Percentiles rank a stretch among this genome's conserved stretches.
Conservation (phyloP, 495 filamentous ascomycete species). For the Lineolata rhizophorae region DNA sequence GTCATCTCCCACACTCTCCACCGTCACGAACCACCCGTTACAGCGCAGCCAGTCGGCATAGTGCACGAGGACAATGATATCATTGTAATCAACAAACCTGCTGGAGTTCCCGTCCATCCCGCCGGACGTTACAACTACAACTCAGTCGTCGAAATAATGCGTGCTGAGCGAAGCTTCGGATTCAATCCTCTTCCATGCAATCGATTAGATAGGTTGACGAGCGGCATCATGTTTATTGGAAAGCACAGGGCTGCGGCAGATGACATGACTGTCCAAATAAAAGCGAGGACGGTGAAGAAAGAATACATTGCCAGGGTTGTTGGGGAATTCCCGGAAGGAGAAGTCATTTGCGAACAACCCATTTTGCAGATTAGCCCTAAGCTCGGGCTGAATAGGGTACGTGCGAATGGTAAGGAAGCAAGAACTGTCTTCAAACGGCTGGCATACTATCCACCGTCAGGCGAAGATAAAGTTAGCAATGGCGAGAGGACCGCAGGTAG, state of each 20-base stretch:
- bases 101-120: slow-evolving; percentile 83
- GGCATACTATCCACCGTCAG: slow-evolving; percentile 50
- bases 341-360: slow-evolving; percentile 75
- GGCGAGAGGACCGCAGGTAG: background rate
- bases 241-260: slow-evolving; percentile 67
- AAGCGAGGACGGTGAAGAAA: slow-evolving; percentile 58
- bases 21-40: slow-evolving; percentile 86
- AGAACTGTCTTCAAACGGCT: slow-evolving; percentile 76
- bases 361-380: slow-evolving; percentile 90
- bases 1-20: slow-evolving; percentile 84
- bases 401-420: slow-evolving; percentile 77
- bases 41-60: slow-evolving; percentile 51
- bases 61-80: slow-evolving; percentile 81
- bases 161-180: slow-evolving; percentile 42
- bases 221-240: slow-evolving; percentile 92
- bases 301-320: slow-evolving; percentile 86
- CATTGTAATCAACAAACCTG: slow-evolving; percentile 90
- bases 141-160: slow-evolving; percentile 80
- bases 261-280: slow-evolving; percentile 45
- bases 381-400: slow-evolving; percentile 76
- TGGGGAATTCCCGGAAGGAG: slow-evolving; percentile 60
- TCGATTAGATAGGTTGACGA: slow-evolving; percentile 79
- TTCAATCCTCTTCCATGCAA: slow-evolving; percentile 75
- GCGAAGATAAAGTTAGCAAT: background rate
- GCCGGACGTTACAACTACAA: slow-evolving; percentile 93